These are phyloP conservation scores for Scedosporium minutisporum DNA, from an alignment of 2,329 filamentous ascomycete genomes.

Conservation along the genomic window DNA sequence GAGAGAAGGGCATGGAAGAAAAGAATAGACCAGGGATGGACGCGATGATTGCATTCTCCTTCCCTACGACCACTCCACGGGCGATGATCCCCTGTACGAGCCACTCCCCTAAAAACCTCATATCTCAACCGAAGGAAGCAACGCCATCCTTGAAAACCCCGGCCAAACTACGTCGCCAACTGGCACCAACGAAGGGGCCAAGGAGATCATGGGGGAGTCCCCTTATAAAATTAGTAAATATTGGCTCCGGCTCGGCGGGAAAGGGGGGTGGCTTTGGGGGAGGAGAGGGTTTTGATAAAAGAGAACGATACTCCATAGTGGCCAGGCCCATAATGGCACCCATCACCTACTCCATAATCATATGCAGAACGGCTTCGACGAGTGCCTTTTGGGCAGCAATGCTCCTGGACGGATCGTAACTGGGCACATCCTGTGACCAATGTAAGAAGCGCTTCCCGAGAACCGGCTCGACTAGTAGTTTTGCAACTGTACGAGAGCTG, in stretches of 20 bases:
- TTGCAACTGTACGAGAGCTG: not conserved
- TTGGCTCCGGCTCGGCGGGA: not conserved
- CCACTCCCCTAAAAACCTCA: not conserved
- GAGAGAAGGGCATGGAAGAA: not conserved
- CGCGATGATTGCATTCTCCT: not conserved
- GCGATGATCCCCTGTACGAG: not conserved
- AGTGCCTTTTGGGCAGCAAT: conserved; percentile 13
- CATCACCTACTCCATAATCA: not conserved
- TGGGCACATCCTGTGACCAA: not conserved
- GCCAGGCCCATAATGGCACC: no score
- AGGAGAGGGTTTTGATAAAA: not conserved
- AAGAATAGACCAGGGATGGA: not conserved
- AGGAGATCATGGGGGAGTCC: not conserved
- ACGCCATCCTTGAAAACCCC: not conserved
- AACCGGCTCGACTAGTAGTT: not conserved
- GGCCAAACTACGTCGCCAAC: not conserved
- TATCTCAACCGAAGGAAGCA: not conserved
- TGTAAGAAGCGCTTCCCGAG: not conserved
- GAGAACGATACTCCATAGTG: not conserved
- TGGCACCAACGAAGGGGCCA: not conserved
- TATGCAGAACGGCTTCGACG: conserved; percentile 8
- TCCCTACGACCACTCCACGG: not conserved
- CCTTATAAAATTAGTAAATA: not conserved
- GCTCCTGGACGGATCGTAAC: conserved; percentile 8
- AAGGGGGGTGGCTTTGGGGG: not conserved